phyloP scores from a whole-genome alignment of 1,139 yeast species.

The Sugiyamaella japonica region DNA sequence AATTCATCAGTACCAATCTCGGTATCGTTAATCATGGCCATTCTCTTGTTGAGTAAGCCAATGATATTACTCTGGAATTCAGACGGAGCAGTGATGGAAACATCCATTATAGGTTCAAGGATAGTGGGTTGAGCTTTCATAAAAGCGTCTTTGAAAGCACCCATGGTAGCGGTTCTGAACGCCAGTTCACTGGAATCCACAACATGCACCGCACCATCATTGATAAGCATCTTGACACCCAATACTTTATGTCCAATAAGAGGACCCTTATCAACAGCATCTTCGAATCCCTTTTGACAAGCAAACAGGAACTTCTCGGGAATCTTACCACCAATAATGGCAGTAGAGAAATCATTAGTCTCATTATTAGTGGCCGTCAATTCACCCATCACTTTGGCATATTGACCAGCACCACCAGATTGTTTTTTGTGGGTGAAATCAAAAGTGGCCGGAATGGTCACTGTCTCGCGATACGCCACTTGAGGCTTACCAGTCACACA shows the following conservation, averaged over 20 bases:
- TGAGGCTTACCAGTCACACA: slow-evolving; percentile 97
- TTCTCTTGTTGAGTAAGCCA: slow-evolving; percentile 86
- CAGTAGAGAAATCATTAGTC: slow-evolving; percentile 71
- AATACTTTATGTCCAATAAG: slow-evolving; percentile 90
- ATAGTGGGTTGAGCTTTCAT: slow-evolving; percentile 80
- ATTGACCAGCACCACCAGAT: slow-evolving; percentile 99
- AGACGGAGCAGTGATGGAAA: slow-evolving; percentile 88
- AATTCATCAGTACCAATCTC: slow-evolving; percentile 95
- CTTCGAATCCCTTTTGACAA: slow-evolving; percentile 94
- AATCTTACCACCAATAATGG: slow-evolving; percentile 94
- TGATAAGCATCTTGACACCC: slow-evolving; percentile 89
- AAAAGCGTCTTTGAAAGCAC: slow-evolving; percentile 92
- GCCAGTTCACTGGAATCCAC: slow-evolving; percentile 97
- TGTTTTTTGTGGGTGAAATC: slow-evolving; percentile 97
- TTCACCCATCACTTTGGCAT: slow-evolving; percentile 92
- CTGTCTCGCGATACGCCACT: slow-evolving; percentile 96
- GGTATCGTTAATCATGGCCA: slow-evolving; percentile 91
- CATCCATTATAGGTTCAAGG: slow-evolving; percentile 94
- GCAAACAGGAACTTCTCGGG: slow-evolving; percentile 94
- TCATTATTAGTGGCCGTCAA: slow-evolving; percentile 62
- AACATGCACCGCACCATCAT: slow-evolving; percentile 96
- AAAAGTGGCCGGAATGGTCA: slow-evolving; percentile 69
- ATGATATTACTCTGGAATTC: slow-evolving; percentile 96
- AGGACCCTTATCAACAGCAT: slow-evolving; percentile 94
- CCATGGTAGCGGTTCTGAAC: slow-evolving; percentile 86